Percentiles rank a stretch among this genome's conserved stretches.
Evolutionary conservation across 257 asterid genomes (phyloP).

Genomic region (Lycium barbarum): DNA sequence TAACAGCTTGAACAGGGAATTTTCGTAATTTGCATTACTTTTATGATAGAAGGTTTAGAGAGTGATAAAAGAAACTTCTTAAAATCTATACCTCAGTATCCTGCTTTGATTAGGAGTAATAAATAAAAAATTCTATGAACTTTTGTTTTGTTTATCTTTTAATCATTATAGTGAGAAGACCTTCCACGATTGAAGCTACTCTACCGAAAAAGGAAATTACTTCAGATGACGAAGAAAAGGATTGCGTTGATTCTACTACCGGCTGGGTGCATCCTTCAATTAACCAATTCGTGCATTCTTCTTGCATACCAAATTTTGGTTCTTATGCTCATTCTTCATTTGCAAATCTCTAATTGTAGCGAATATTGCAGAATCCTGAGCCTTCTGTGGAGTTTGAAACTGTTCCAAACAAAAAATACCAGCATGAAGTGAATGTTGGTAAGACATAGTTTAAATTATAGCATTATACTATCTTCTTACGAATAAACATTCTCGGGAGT

Average conservation of each 20-base stretch:
- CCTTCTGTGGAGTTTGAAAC: slow-evolving; percentile 88
- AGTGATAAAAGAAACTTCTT: too few relatives aligned
- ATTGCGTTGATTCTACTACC: slow-evolving; percentile 42
- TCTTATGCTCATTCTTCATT: slow-evolving; percentile 9
- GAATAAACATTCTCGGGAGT: not conserved
- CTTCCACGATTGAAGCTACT: too few relatives aligned
- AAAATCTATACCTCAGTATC: too few relatives aligned
- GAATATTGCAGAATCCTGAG: slow-evolving; percentile 74
- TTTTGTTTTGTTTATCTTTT: too few relatives aligned
- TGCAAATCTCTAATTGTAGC: not conserved
- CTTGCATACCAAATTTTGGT: not conserved
- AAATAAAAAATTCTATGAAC: too few relatives aligned
- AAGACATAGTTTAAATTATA: slow-evolving; percentile 36
- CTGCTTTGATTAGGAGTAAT: too few relatives aligned
- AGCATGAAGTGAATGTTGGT: slow-evolving; percentile 88
- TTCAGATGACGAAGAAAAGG: too few relatives aligned
- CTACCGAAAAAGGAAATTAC: too few relatives aligned
- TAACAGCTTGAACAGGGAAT: too few relatives aligned
- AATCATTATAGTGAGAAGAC: too few relatives aligned
- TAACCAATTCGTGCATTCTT: slow-evolving; percentile 72
- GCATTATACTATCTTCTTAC: not conserved
- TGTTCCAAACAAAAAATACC: slow-evolving; percentile 74
- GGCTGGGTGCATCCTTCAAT: slow-evolving; percentile 97
- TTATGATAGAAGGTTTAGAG: too few relatives aligned
- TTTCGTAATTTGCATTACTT: too few relatives aligned